Conservation (phyloP, 2,329 filamentous ascomycete species). For the Arthrobotrys musiformis region DNA sequence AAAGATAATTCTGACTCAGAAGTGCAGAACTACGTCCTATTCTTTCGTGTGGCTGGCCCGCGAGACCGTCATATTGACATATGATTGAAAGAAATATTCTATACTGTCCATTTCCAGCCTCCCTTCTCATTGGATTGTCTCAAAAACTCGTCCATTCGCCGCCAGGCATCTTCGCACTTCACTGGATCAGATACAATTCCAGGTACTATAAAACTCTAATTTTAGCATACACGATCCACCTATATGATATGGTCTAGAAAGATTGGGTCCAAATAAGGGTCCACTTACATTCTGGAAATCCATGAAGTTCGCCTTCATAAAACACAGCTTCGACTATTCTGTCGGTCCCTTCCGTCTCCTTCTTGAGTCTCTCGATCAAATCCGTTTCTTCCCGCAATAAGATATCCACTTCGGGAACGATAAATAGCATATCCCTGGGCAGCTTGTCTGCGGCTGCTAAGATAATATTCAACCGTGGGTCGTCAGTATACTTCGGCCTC, state of each 20-base stretch:
- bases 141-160: constrained; percentile 19
- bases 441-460: constrained; percentile 62
- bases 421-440: constrained; percentile 63
- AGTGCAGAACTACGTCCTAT: no score
- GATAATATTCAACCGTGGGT: constrained; percentile 63
- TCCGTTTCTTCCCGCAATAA: constrained; percentile 63
- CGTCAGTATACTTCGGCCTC: constrained; percentile 59
- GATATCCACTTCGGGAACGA: constrained; percentile 64
- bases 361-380: constrained; percentile 62
- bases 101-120: constrained; percentile 35
- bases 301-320: constrained; percentile 60
- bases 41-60: no score
- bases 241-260: background rate
- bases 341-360: constrained; percentile 57
- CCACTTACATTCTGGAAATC: constrained; percentile 59
- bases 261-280: background rate
- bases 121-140: constrained; percentile 33
- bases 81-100: background rate
- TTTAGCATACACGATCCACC: background rate
- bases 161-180: constrained; percentile 41
- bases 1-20: no score
- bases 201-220: constrained; percentile 51
- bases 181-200: constrained; percentile 51
- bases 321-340: constrained; percentile 58
- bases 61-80: no score